Evolutionary conservation across 1,284 basidiomycete genomes (phyloP).

Genomic region (Ganoderma multipileum): DNA sequence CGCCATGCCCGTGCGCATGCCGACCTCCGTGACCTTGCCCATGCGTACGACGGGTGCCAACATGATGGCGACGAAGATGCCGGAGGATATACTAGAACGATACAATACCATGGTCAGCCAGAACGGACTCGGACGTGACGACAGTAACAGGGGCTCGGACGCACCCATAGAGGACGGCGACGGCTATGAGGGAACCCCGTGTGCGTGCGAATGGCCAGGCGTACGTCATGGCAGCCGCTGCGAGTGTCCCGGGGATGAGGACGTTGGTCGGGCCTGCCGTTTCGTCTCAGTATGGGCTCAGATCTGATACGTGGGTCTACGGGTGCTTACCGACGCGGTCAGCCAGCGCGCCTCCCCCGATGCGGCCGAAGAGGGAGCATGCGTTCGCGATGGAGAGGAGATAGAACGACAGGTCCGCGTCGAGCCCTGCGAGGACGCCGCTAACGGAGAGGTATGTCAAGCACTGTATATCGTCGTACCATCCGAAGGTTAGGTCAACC

Average conservation of each 20-base stretch:
- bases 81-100: too few species aligned
- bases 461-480: slow-evolving; percentile 44
- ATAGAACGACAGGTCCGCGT: slow-evolving; percentile 48
- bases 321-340: too few species aligned
- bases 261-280: slow-evolving; percentile 62
- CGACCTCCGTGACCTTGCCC: slow-evolving; percentile 60
- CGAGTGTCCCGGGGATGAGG: slow-evolving; percentile 55
- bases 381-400: slow-evolving; percentile 54
- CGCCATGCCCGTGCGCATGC: slow-evolving; percentile 58
- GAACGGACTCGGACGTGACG: too few species aligned
- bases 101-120: too few species aligned
- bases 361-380: slow-evolving; percentile 48
- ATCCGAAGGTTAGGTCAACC: too few species aligned
- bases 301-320: too few species aligned
- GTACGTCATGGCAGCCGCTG: slow-evolving; percentile 57
- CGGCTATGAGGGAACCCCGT: slow-evolving; percentile 46
- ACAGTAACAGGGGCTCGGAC: slow-evolving; percentile 34
- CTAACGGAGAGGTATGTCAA: slow-evolving; percentile 56
- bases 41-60: slow-evolving; percentile 58
- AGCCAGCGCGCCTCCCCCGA: slow-evolving; percentile 45
- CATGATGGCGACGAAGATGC: slow-evolving; percentile 59
- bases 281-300: too few species aligned
- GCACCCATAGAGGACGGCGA: slow-evolving; percentile 36
- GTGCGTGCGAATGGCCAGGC: slow-evolving; percentile 60
- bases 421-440: slow-evolving; percentile 46